Evolutionary conservation across 2,329 filamentous ascomycete species (phyloP), one percentile per base, ranked within the genome.

Genomic region (Colletotrichum graminicola): DNA sequence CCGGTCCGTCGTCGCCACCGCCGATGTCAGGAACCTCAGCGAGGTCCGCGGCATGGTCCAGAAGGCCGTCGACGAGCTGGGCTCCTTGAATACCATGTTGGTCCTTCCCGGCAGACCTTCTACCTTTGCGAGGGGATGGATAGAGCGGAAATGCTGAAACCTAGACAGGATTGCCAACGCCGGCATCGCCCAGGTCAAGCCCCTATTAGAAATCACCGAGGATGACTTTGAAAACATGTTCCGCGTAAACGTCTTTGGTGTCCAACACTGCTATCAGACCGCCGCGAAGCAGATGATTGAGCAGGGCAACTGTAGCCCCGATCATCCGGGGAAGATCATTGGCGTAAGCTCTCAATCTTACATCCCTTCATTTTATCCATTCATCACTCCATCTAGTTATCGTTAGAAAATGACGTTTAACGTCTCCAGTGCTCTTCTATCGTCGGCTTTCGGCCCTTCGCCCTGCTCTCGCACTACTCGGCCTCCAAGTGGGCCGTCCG

Each of bases 401-500:
- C 18, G 5, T 43, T 21, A 6, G 41, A 41, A 16, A 29, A 29
- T 29, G 29, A 29, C 29, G 2, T 29, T 29, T 41, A 11, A 41
- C 16, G 16, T 18, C 41, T 11, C 2, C 3, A 63, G 62, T 71
- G 68, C 39, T 79, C 86, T 0, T 87, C 84, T 8, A 80, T 92
- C 61, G 89, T 88, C 0, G 89, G 85, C 0, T 90, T 90, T 82
- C 90, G 88, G 74, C 68, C 86, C 89, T 88, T 91, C 57, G 80
- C 85, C 0, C 77, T 90, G 56, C 81, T 92, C 11, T 85, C 87
- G 0, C 88, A 91, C 77, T 93, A 93, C 81, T 87, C 84, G 26
- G 87, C 90, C 4, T 85, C 85, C 21, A 93, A 93, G 76, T 92
- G 86, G 81, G 91, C 91, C 0, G 90, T 93, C 1, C 84, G 91